These are phyloP conservation scores for Austropuccinia psidii DNA, from an alignment of 1,284 basidiomycete genomes.

Conservation along the genomic window DNA sequence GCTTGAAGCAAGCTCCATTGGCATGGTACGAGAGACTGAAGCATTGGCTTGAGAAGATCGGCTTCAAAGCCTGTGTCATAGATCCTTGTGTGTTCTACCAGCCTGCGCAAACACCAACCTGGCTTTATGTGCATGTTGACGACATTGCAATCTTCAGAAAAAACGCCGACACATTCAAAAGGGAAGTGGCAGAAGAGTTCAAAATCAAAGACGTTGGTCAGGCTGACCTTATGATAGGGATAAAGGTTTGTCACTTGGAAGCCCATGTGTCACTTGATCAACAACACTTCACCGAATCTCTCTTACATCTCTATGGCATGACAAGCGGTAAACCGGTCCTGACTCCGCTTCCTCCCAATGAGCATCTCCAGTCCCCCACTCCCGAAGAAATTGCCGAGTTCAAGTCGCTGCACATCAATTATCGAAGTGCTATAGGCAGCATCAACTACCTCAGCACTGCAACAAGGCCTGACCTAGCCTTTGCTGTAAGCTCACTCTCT, in stretches of 20 bases:
- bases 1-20: background rate
- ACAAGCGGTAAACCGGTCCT: no score
- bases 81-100: background rate
- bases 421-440: background rate
- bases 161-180: no score
- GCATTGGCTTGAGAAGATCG: background rate
- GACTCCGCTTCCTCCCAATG: no score
- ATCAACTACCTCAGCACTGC: background rate
- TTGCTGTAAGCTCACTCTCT: background rate
- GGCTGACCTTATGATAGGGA: no score
- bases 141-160: background rate
- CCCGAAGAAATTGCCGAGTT: background rate
- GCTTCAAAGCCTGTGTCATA: background rate
- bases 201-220: no score
- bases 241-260: no score
- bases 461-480: background rate
- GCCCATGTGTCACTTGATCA: no score
- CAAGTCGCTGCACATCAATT: background rate
- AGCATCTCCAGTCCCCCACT: no score
- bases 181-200: no score
- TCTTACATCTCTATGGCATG: no score
- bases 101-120: background rate
- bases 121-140: background rate
- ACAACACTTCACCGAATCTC: no score
- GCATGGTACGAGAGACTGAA: background rate